phyloP scores from a whole-genome alignment of 306 rosid genomes.

The Inga leiocalycina region DNA sequence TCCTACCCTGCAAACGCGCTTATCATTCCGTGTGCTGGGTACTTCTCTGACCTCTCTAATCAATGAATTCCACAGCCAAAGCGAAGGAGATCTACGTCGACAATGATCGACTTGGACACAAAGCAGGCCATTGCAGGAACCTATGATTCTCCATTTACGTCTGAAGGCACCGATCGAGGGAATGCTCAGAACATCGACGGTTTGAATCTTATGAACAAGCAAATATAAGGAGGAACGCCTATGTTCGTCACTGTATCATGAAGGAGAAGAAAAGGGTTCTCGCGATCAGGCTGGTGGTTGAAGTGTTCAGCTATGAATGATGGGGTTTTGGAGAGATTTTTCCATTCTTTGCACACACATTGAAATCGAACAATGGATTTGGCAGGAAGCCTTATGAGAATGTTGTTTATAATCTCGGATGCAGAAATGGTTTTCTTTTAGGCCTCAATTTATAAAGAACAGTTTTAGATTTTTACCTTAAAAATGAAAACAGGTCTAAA shows the following conservation, averaged over 20 bases:
- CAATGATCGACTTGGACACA: background rate
- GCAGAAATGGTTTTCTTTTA: background rate
- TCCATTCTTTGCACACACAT: background rate
- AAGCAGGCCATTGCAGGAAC: background rate
- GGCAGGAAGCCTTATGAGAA: background rate
- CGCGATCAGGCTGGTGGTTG: no score
- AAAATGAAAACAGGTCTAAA: no score
- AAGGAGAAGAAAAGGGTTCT: background rate
- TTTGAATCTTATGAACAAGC: background rate
- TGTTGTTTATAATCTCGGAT: background rate
- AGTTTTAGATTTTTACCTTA: no score
- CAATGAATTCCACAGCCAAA: background rate
- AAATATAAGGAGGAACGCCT: no score
- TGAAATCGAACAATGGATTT: background rate
- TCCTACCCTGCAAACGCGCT: background rate
- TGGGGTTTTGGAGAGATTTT: background rate
- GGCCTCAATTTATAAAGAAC: no score
- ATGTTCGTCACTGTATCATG: background rate
- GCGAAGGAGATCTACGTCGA: background rate
- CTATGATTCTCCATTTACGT: background rate
- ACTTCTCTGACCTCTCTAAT: background rate
- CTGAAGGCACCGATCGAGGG: background rate
- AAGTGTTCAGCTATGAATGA: background rate
- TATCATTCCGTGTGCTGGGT: accelerated
- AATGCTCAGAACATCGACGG: background rate